Evolutionary conservation across 352 stramenopile genomes (phyloP).

Genomic region (Pythium chondricola): DNA sequence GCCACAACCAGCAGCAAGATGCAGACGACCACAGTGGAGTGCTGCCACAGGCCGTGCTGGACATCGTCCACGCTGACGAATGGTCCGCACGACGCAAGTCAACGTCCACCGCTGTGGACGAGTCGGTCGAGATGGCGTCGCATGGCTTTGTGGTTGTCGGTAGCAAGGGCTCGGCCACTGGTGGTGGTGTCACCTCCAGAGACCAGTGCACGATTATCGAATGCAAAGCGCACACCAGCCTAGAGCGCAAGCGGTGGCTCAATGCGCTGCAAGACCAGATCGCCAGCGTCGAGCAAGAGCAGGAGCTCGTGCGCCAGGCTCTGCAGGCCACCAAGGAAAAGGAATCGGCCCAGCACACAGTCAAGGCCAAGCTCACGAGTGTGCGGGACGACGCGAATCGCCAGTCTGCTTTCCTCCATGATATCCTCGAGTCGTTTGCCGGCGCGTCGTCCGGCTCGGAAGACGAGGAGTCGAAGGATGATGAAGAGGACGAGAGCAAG

Average conservation of each 20-base stretch:
- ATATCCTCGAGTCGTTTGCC: conserved; percentile 40
- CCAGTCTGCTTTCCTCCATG: conserved; percentile 34
- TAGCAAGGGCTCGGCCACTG: conserved; percentile 8
- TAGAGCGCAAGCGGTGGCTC: conserved; percentile 64
- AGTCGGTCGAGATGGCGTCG: conserved; percentile 9
- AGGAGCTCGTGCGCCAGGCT: conserved; percentile 28
- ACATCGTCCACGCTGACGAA: conserved; percentile 27
- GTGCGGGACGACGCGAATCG: conserved; percentile 42
- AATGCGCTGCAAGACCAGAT: conserved; percentile 62
- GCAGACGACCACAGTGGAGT: conserved; percentile 6
- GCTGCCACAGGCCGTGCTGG: conserved; percentile 43
- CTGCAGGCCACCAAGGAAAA: conserved; percentile 34
- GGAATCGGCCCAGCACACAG: conserved; percentile 25
- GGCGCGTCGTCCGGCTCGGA: conserved; percentile 11
- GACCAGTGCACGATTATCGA: conserved; percentile 30
- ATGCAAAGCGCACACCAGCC: conserved; percentile 48
- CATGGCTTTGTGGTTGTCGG: conserved; percentile 21
- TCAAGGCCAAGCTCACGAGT: conserved; percentile 47
- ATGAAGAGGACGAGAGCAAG: conserved; percentile 1
- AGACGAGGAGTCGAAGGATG: conserved; percentile 22
- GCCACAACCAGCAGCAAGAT: conserved; percentile 13
- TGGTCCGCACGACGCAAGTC: conserved; percentile 6
- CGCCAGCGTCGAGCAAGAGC: conserved; percentile 20
- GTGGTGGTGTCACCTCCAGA: not conserved
- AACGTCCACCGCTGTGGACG: conserved; percentile 4